A percentile compares a stretch with the other conserved stretches of the same genome.
phyloP scores from a whole-genome alignment of 352 stramenopile genomes.

The Globisporangium takayamanum region DNA sequence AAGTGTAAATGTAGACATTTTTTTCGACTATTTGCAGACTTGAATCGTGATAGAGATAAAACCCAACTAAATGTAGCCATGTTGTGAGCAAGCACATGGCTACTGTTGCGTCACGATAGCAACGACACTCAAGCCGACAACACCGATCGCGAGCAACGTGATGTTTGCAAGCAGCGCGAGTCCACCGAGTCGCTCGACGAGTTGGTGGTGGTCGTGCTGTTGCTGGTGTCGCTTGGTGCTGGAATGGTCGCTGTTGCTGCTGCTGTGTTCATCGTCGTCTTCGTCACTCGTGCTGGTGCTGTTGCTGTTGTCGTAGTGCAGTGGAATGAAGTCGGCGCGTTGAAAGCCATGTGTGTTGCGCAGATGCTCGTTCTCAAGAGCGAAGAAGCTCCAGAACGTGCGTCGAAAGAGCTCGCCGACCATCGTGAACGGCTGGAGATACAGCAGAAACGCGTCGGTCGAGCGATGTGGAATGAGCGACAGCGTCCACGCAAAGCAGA shows the following conservation, averaged over 20 bases:
- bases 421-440: constrained; percentile 83
- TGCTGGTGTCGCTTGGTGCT: neutral
- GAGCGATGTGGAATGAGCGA: constrained; percentile 69
- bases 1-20: too few species aligned
- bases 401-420: constrained; percentile 78
- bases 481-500: constrained; percentile 79
- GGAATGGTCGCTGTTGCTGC: constrained; percentile 11
- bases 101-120: constrained; percentile 42
- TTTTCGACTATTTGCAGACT: too few species aligned
- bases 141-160: constrained; percentile 32
- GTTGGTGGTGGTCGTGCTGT: too few species aligned
- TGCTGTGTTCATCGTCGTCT: constrained; percentile 6
- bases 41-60: too few species aligned
- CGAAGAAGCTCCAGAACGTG: constrained; percentile 86
- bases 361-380: constrained; percentile 80
- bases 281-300: constrained; percentile 26
- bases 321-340: constrained; percentile 74
- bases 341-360: constrained; percentile 83
- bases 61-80: too few species aligned
- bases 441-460: constrained; percentile 52
- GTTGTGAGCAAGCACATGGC: neutral
- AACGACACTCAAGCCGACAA: constrained; percentile 41
- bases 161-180: constrained; percentile 47
- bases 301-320: constrained; percentile 66
- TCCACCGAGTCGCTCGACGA: constrained; percentile 33